Conservation (phyloP, 352 stramenopile species). For the Phytopythium ostracodes region DNA sequence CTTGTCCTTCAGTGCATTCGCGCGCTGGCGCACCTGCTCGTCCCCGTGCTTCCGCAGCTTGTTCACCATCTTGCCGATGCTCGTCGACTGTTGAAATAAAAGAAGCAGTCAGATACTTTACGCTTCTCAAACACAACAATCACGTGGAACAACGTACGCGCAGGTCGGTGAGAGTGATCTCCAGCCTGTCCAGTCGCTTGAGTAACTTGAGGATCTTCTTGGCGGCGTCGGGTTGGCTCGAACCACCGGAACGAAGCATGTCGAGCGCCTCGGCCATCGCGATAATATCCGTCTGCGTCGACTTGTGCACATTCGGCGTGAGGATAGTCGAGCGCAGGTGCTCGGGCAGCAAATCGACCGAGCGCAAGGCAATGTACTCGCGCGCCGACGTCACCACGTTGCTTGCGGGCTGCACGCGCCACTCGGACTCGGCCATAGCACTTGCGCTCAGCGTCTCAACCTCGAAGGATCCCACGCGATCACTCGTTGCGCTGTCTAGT, state of each 20-base stretch:
- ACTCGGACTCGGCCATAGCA: conserved; percentile 69
- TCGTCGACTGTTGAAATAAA: conserved; percentile 71
- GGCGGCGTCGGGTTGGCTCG: conserved; percentile 16
- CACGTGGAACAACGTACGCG: conserved; percentile 29
- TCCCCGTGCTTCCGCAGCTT: conserved; percentile 80
- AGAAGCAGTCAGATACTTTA: too few species aligned
- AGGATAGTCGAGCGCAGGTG: conserved; percentile 78
- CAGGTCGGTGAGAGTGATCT: conserved; percentile 78
- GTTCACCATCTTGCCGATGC: conserved; percentile 83
- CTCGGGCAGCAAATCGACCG: conserved; percentile 79
- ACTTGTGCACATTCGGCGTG: conserved; percentile 76
- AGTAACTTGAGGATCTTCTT: conserved; percentile 59
- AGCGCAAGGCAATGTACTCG: conserved; percentile 81
- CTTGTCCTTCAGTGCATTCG: conserved; percentile 64
- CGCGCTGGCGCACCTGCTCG: conserved; percentile 34
- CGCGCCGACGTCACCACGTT: conserved; percentile 78
- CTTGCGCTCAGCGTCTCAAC: conserved; percentile 59
- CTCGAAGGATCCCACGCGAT: conserved; percentile 50
- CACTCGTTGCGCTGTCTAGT: conserved; percentile 58
- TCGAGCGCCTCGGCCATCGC: conserved; percentile 63
- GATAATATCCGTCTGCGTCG: conserved; percentile 70
- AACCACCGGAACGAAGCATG: conserved; percentile 30
- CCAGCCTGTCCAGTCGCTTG: conserved; percentile 62
- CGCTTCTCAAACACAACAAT: neutral
- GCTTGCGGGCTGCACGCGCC: conserved; percentile 66